Evolutionary conservation across 2,329 filamentous ascomycete genomes (phyloP).

Genomic region (Proliferodiscus dingleyae): DNA sequence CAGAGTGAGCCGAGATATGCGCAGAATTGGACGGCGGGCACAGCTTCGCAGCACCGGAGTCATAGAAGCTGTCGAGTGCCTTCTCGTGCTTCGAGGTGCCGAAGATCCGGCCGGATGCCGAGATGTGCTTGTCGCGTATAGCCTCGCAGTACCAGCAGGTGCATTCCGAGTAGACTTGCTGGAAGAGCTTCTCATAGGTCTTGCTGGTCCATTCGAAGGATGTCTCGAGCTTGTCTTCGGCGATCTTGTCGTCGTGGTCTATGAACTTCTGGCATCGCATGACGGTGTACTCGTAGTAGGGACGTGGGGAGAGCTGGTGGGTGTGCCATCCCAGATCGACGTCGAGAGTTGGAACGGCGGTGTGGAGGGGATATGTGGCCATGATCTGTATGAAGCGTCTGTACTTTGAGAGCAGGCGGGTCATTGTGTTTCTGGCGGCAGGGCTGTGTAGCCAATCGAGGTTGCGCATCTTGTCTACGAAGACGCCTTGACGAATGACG

Average conservation of each 20-base stretch:
- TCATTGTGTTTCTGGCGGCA: slow-evolving; percentile 57
- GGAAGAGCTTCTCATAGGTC: slow-evolving; percentile 59
- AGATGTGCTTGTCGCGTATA: slow-evolving; percentile 53
- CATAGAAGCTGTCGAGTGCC: slow-evolving; percentile 42
- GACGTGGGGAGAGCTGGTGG: slow-evolving; percentile 59
- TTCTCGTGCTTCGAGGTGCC: slow-evolving; percentile 43
- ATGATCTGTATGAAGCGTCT: slow-evolving; percentile 59
- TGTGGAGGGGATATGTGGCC: slow-evolving; percentile 37
- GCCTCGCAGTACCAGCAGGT: slow-evolving; percentile 82
- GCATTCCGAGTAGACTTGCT: slow-evolving; percentile 68
- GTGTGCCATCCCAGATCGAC: slow-evolving; percentile 78
- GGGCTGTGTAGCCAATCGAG: slow-evolving; percentile 78
- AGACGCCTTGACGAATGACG: slow-evolving; percentile 60
- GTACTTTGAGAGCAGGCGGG: slow-evolving; percentile 60
- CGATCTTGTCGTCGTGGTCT: slow-evolving; percentile 81
- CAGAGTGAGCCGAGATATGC: slow-evolving; percentile 71
- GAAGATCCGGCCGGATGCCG: slow-evolving; percentile 41
- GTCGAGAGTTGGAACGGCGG: slow-evolving; percentile 67
- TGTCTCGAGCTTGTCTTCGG: slow-evolving; percentile 57
- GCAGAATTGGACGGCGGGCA: slow-evolving; percentile 54
- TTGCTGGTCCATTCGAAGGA: slow-evolving; percentile 71
- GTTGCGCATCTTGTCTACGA: slow-evolving; percentile 68
- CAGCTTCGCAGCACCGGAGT: slow-evolving; percentile 43
- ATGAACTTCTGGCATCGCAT: slow-evolving; percentile 52
- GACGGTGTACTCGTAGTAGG: slow-evolving; percentile 58